A percentile compares a stretch with the other conserved stretches of the same genome.
These are phyloP conservation scores for Apophysomyces elegans DNA, from an alignment of 371 early-diverging fungal genomes.

Conservation along the genomic window DNA sequence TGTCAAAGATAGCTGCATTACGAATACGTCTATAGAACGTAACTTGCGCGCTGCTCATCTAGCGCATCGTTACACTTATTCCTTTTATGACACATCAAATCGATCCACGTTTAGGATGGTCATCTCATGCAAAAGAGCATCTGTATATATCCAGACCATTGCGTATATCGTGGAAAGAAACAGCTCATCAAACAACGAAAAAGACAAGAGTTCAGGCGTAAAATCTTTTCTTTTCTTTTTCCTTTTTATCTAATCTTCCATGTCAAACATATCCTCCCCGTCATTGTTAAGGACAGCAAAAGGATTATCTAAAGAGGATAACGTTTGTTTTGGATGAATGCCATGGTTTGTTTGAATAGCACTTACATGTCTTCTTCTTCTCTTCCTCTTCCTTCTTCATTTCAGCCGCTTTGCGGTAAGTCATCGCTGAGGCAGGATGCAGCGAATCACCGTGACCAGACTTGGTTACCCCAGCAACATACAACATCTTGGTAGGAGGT, in stretches of 20 bases:
- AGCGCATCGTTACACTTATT: no score
- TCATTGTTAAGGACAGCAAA: slow-evolving; percentile 39
- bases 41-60: no score
- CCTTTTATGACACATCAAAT: no score
- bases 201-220: not conserved
- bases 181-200: not conserved
- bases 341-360: not conserved
- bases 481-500: slow-evolving; percentile 64
- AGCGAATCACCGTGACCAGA: slow-evolving; percentile 30
- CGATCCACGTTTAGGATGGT: no score
- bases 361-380: slow-evolving; percentile 54
- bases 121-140: no score
- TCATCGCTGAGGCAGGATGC: slow-evolving; percentile 18
- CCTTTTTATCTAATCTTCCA: slow-evolving; percentile 23
- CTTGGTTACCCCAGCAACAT: slow-evolving; percentile 68
- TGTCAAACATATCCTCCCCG: slow-evolving; percentile 31
- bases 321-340: not conserved
- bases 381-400: slow-evolving; percentile 48
- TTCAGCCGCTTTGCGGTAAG: slow-evolving; percentile 39
- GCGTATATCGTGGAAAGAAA: no score
- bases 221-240: slow-evolving; percentile 8
- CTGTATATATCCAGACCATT: no score
- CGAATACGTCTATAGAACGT: no score
- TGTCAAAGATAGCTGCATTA: no score
- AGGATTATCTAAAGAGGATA: slow-evolving; percentile 37